phyloP scores from a whole-genome alignment of 306 rosid genomes.

The Fragaria nilgerrensis region DNA sequence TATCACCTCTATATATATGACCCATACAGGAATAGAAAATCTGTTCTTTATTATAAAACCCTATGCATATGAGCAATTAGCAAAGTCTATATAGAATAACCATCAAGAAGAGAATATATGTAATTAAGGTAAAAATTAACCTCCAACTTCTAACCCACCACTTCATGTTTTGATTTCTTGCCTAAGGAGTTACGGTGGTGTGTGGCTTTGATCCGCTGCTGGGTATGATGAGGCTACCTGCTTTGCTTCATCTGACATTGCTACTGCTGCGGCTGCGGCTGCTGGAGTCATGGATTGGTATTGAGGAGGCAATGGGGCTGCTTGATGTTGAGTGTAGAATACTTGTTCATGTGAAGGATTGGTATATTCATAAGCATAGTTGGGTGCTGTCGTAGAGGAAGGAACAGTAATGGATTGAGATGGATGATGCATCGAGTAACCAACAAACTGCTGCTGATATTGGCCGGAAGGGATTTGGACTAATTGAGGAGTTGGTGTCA shows the following conservation, averaged over 20 bases:
- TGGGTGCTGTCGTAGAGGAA: conserved; percentile 43
- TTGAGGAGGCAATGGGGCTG: conserved; percentile 60
- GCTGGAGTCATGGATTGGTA: conserved; percentile 83
- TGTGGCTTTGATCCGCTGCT: conserved; percentile 47
- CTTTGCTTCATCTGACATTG: conserved; percentile 71
- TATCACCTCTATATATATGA: background rate
- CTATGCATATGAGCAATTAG: background rate
- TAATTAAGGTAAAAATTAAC: background rate
- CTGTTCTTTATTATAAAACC: conserved; percentile 12
- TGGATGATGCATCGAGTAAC: conserved; percentile 57
- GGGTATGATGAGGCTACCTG: conserved; percentile 45
- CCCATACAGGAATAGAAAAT: conserved; percentile 5
- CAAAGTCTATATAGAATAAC: conserved; percentile 15
- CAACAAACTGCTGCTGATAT: conserved; percentile 75
- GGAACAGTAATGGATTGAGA: conserved; percentile 60
- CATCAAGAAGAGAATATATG: background rate
- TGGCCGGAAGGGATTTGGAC: conserved; percentile 68
- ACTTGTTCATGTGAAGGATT: conserved; percentile 55
- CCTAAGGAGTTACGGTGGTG: conserved; percentile 35
- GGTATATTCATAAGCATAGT: conserved; percentile 60
- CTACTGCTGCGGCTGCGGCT: conserved; percentile 70
- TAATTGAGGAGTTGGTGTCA: conserved; percentile 39
- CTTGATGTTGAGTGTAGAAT: conserved; percentile 54
- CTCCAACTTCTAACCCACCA: conserved; percentile 5
- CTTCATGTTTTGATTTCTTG: conserved; percentile 2